Percentiles rank a stretch among this genome's conserved stretches.
These are phyloP conservation scores for Ajuga reptans DNA, from an alignment of 305 asterid genomes.

Conservation along the genomic window DNA sequence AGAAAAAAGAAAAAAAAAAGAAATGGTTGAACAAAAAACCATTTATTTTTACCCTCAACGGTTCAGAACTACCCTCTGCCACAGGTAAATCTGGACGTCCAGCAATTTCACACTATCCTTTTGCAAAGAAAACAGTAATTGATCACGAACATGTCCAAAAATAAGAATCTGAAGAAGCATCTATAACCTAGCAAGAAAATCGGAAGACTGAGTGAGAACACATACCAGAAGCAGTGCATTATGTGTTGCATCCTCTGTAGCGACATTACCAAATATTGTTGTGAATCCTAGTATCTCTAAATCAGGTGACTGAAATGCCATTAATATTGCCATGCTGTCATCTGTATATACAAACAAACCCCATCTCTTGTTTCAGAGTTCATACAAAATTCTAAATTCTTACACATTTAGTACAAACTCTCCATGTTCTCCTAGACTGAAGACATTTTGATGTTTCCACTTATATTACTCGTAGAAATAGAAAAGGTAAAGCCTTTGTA, in stretches of 20 bases:
- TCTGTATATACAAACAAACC: constrained; percentile 39
- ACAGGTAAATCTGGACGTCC: constrained; percentile 56
- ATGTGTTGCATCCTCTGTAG: constrained; percentile 74
- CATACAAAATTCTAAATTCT: not conserved
- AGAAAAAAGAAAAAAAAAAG: not conserved
- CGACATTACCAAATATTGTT: constrained; percentile 79
- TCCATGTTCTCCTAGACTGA: not conserved
- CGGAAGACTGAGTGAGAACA: constrained; percentile 13
- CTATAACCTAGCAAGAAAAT: constrained; percentile 7
- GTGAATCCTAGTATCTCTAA: constrained; percentile 79
- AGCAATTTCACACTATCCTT: constrained; percentile 65
- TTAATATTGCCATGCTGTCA: constrained; percentile 82
- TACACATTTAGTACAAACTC: not conserved
- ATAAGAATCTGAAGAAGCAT: constrained; percentile 13
- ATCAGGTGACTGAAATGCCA: constrained; percentile 86
- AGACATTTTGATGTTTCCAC: not conserved
- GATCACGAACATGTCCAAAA: constrained; percentile 39
- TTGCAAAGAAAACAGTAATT: constrained; percentile 35
- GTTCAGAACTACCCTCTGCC: constrained; percentile 48
- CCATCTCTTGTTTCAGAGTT: not conserved
- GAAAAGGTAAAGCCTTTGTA: not conserved
- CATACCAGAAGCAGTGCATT: constrained; percentile 85
- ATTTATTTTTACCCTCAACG: constrained; percentile 39
- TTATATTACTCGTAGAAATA: not conserved
- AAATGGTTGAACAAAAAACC: not conserved